A percentile compares a stretch with the other conserved stretches of the same genome.
Conservation (phyloP, 768 basidiomycete species). For the Tricholoma hemisulphureum region DNA sequence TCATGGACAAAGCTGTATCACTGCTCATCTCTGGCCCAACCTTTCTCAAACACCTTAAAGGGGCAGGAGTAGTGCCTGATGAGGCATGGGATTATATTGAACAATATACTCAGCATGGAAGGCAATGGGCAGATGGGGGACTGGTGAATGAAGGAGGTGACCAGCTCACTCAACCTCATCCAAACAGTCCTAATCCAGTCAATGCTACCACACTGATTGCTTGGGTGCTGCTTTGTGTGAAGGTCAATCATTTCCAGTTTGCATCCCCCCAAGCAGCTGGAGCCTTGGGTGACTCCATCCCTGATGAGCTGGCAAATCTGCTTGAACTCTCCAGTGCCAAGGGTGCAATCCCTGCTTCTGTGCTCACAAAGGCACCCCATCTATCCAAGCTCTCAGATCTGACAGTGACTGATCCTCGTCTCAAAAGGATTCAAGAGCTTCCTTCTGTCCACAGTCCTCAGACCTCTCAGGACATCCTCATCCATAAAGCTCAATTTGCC, state of each 20-base stretch:
- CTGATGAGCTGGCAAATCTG: background rate
- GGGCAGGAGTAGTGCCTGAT: background rate
- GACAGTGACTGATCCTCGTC: background rate
- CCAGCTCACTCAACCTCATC: background rate
- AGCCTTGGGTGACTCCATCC: background rate
- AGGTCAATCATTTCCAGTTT: background rate
- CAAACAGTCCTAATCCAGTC: background rate
- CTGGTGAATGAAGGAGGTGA: background rate
- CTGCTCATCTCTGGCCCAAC: background rate
- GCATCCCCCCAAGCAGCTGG: background rate
- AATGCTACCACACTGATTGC: background rate
- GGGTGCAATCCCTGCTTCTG: background rate
- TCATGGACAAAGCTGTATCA: background rate
- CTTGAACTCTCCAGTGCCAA: background rate
- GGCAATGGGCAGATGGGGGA: background rate
- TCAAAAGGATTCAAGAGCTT: background rate
- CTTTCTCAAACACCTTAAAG: background rate
- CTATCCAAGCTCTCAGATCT: background rate
- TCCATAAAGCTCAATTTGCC: background rate
- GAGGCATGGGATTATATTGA: background rate
- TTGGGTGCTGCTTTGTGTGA: background rate
- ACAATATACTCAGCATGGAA: background rate
- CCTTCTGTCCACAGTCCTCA: background rate
- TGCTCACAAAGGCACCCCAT: background rate
- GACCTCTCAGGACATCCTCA: background rate